Conservation (phyloP, 345 rosid species). For the Psidium friedrichsthalianum region DNA sequence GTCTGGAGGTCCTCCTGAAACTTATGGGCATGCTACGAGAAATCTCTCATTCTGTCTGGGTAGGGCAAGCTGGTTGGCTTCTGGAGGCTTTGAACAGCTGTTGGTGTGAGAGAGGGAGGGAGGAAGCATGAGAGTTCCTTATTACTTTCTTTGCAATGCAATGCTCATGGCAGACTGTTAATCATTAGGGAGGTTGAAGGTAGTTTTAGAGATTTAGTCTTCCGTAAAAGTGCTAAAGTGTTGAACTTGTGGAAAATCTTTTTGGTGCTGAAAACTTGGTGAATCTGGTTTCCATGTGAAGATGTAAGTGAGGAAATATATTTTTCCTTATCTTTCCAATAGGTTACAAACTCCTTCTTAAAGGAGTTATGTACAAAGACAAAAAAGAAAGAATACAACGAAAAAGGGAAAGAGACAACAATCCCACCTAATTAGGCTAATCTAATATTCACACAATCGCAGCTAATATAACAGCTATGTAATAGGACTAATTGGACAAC, state of each 20-base stretch:
- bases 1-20: not conserved
- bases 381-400: too few species aligned
- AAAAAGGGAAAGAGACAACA: too few species aligned
- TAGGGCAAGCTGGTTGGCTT: not conserved
- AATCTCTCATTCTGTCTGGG: not conserved
- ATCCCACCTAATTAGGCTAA: too few species aligned
- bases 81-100: not conserved
- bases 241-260: not conserved
- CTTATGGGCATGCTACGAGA: not conserved
- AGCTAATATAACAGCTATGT: too few species aligned
- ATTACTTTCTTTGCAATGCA: not conserved
- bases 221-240: not conserved
- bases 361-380: too few species aligned
- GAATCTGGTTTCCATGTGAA: not conserved
- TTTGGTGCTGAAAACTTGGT: not conserved
- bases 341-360: too few species aligned
- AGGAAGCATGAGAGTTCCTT: not conserved
- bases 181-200: not conserved
- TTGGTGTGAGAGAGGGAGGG: not conserved
- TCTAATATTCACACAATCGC: too few species aligned
- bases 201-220: not conserved
- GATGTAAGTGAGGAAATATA: too few species aligned
- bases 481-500: too few species aligned
- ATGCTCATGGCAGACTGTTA: not conserved
- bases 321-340: too few species aligned